Evolutionary conservation across 129 eudicot genomes (phyloP).

Genomic region (Pulicaria dysenterica): DNA sequence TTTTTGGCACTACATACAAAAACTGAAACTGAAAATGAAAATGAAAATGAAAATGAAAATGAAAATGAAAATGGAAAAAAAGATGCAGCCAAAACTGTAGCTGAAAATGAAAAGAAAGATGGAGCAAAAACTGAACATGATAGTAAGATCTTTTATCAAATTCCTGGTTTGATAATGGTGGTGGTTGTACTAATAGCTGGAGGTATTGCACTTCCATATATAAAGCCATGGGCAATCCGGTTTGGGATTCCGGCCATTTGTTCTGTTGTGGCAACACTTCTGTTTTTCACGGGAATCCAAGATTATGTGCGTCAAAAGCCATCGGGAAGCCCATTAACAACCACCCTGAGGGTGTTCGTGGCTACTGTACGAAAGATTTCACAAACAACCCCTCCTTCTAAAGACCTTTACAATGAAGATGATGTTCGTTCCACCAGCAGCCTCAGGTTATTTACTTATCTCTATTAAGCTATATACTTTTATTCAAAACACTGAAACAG

Average conservation of each 20-base stretch:
- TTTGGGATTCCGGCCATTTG: slow-evolving; percentile 69
- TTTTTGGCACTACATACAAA: slow-evolving; percentile 43
- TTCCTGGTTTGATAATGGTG: slow-evolving; percentile 26
- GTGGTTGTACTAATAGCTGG: slow-evolving; percentile 35
- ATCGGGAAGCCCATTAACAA: slow-evolving; percentile 49
- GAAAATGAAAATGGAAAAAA: background rate
- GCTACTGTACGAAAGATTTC: slow-evolving; percentile 45
- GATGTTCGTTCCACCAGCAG: slow-evolving; percentile 35
- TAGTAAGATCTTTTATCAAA: slow-evolving; percentile 20
- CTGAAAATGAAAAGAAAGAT: background rate
- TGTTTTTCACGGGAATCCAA: slow-evolving; percentile 41
- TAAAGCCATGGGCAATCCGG: slow-evolving; percentile 62
- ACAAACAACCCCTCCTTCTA: slow-evolving; percentile 31
- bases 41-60: background rate
- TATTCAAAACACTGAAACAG: slow-evolving; percentile 13
- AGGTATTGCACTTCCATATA: slow-evolving; percentile 44
- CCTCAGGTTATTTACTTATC: slow-evolving; percentile 45
- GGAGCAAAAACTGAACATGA: background rate
- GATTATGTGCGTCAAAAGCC: slow-evolving; percentile 35
- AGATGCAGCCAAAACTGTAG: background rate
- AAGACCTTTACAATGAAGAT: slow-evolving; percentile 28
- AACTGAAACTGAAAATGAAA: background rate
- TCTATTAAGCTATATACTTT: background rate
- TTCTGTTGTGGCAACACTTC: slow-evolving; percentile 44
- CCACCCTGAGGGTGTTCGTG: slow-evolving; percentile 47